Conservation (phyloP, 2,329 filamentous ascomycete species). For the Monosporascus sp. region DNA sequence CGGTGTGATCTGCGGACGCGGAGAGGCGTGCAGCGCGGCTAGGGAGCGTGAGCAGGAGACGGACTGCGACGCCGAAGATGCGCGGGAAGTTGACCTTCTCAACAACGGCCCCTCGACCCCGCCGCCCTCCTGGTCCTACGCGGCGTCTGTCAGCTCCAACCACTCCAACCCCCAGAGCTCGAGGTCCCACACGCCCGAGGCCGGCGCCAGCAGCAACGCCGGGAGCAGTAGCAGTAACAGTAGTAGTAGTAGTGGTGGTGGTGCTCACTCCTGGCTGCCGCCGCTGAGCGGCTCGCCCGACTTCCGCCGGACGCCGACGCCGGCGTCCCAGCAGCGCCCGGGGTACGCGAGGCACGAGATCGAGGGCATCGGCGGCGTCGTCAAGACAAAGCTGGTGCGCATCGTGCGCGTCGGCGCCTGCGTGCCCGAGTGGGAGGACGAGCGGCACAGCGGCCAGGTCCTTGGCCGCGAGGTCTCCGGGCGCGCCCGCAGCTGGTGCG, state of each 20-base stretch:
- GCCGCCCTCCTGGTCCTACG: slow-evolving; percentile 7
- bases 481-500: slow-evolving; percentile 75
- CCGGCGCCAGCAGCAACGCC: slow-evolving; percentile 3
- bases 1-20: slow-evolving; percentile 83
- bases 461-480: slow-evolving; percentile 67
- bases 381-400: slow-evolving; percentile 84
- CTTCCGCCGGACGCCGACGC: slow-evolving; percentile 31
- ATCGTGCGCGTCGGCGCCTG: slow-evolving; percentile 76
- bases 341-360: slow-evolving; percentile 86
- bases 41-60: slow-evolving; percentile 76
- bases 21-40: slow-evolving; percentile 67
- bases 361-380: slow-evolving; percentile 80
- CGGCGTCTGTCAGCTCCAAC: slow-evolving; percentile 10
- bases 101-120: slow-evolving; percentile 14
- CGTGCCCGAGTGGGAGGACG: slow-evolving; percentile 81
- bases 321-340: slow-evolving; percentile 50
- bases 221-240: slow-evolving; percentile 16
- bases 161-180: slow-evolving; percentile 6
- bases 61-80: slow-evolving; percentile 77
- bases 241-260: slow-evolving; percentile 14
- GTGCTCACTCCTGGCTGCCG: slow-evolving; percentile 11
- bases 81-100: slow-evolving; percentile 37
- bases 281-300: slow-evolving; percentile 8
- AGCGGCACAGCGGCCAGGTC: slow-evolving; percentile 59
- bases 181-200: slow-evolving; percentile 1